A percentile compares a stretch with the other conserved stretches of the same genome.
phyloP scores from a whole-genome alignment of 345 rosid species.

The Linum trigynum region DNA sequence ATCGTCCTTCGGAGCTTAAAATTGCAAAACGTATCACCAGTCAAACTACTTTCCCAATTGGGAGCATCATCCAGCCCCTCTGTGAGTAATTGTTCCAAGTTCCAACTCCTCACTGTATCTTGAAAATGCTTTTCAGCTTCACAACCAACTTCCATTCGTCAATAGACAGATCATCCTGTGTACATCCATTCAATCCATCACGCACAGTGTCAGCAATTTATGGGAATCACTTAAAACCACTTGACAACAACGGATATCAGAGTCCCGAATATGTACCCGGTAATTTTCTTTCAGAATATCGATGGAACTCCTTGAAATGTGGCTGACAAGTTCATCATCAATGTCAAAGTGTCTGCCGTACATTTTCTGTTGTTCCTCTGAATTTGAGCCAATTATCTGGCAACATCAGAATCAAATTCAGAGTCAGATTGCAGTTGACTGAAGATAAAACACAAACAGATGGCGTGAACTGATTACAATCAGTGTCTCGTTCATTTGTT shows the following conservation, averaged over 20 bases:
- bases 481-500: too few species aligned
- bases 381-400: conserved; percentile 60
- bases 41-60: too few species aligned
- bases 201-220: neutral
- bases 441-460: neutral
- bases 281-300: conserved; percentile 75
- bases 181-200: neutral
- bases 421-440: neutral
- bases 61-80: too few species aligned
- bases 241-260: neutral
- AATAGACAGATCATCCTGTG: conserved; percentile 57
- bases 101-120: conserved; percentile 35
- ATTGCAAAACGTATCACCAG: too few species aligned
- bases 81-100: too few species aligned
- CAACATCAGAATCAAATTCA: conserved; percentile 7
- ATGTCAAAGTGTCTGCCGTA: conserved; percentile 79
- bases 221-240: neutral
- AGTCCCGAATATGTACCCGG: conserved; percentile 42
- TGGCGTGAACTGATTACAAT: neutral
- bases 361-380: conserved; percentile 90
- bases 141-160: conserved; percentile 84
- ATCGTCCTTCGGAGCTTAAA: too few species aligned
- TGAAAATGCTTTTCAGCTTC: conserved; percentile 65
- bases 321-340: conserved; percentile 88
- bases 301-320: conserved; percentile 67